These are phyloP conservation scores for Saitozyma sp. DNA, from an alignment of 768 basidiomycete genomes.

Conservation along the genomic window DNA sequence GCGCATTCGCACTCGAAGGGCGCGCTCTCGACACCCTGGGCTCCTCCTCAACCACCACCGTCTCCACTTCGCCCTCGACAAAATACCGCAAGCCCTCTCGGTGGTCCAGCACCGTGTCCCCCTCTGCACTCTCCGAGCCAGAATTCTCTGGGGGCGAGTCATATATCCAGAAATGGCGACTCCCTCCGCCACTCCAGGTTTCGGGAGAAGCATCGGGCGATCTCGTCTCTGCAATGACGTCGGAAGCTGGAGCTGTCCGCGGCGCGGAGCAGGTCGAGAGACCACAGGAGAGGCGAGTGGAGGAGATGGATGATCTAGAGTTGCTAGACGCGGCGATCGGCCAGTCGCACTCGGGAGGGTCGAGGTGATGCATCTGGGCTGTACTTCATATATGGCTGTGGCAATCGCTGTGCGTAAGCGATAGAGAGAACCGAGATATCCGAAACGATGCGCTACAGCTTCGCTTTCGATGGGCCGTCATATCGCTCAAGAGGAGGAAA, in stretches of 20 bases:
- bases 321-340: conserved; percentile 6
- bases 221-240: too few species aligned
- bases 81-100: conserved; percentile 16
- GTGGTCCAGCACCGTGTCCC: conserved; percentile 24
- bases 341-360: not conserved
- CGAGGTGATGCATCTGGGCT: not conserved
- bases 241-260: too few species aligned
- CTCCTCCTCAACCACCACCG: conserved; percentile 13
- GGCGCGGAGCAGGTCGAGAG: too few species aligned
- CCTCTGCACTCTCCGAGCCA: conserved; percentile 1
- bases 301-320: conserved; percentile 17
- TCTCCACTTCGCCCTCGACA: conserved; percentile 6
- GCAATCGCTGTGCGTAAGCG: not conserved
- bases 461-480: conserved; percentile 5
- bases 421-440: not conserved
- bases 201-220: too few species aligned
- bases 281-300: not conserved
- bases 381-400: not conserved
- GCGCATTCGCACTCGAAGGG: conserved; percentile 35
- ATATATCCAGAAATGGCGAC: conserved; percentile 34
- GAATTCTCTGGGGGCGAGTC: conserved; percentile 26
- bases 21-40: conserved; percentile 26
- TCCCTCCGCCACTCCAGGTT: conserved; percentile 17
- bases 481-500: conserved; percentile 24
- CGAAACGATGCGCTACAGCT: not conserved